Evolutionary conservation across 345 rosid species (phyloP).

Genomic region (Rubroshorea leprosula): DNA sequence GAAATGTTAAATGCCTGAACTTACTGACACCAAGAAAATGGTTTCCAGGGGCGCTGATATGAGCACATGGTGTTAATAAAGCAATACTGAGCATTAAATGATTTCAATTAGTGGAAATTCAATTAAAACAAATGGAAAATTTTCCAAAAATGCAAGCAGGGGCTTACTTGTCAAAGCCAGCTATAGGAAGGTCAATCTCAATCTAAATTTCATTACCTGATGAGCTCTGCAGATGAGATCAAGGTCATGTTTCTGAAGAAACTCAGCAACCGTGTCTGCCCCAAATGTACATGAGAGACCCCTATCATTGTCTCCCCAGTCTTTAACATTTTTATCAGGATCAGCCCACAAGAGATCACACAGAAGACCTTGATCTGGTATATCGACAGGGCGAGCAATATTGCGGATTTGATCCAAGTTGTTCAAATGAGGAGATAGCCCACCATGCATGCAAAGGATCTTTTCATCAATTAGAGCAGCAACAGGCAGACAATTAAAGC

Average conservation of each 20-base stretch:
- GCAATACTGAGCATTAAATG: too few relatives aligned
- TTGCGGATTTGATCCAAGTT: slow-evolving; percentile 36
- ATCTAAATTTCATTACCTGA: slow-evolving; percentile 25
- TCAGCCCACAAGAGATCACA: slow-evolving; percentile 53
- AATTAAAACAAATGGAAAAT: too few relatives aligned
- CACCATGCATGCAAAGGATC: slow-evolving; percentile 46
- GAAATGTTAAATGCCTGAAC: too few relatives aligned
- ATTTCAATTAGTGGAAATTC: too few relatives aligned
- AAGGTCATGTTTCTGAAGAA: slow-evolving; percentile 40
- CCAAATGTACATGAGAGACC: slow-evolving; percentile 48
- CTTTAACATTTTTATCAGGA: slow-evolving; percentile 36
- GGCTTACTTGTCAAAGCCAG: too few relatives aligned
- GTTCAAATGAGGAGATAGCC: slow-evolving; percentile 34
- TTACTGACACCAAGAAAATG: too few relatives aligned
- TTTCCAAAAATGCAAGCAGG: too few relatives aligned
- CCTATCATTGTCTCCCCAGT: slow-evolving; percentile 50
- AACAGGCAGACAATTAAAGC: slow-evolving; percentile 48
- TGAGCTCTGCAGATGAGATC: slow-evolving; percentile 48
- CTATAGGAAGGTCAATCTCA: too few relatives aligned
- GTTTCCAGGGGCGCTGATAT: too few relatives aligned
- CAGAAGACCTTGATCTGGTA: slow-evolving; percentile 41
- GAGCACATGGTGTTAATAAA: too few relatives aligned
- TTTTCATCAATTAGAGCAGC: slow-evolving; percentile 39
- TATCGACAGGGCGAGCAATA: slow-evolving; percentile 37
- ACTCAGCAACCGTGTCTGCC: slow-evolving; percentile 40